Evolutionary conservation across 2,329 filamentous ascomycete species (phyloP).

Genomic region (Arthrinium puccinioides): DNA sequence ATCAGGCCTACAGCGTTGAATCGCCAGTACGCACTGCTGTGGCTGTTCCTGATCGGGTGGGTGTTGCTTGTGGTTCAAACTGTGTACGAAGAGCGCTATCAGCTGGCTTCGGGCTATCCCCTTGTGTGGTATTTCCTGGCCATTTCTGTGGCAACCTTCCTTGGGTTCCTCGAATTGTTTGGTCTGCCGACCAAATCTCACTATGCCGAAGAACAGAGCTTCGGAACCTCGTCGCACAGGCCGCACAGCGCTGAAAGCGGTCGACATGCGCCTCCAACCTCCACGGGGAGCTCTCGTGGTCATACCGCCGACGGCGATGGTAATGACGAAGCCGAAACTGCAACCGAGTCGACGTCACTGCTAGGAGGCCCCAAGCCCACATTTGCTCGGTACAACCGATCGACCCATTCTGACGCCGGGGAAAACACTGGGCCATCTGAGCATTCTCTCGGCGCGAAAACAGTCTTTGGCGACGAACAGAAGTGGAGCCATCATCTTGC

Average conservation of each 20-base stretch:
- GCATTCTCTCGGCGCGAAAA: conserved; percentile 1
- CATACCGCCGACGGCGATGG: conserved; percentile 17
- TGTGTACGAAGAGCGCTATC: conserved; percentile 52
- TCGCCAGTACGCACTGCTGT: conserved; percentile 68
- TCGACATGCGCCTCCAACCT: conserved; percentile 21
- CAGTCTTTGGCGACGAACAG: conserved; percentile 54
- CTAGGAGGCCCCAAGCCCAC: conserved; percentile 26
- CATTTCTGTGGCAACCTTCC: conserved; percentile 62
- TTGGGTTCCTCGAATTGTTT: conserved; percentile 74
- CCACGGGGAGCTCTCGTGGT: conserved; percentile 6
- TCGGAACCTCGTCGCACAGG: conserved; percentile 25
- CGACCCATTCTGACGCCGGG: conserved; percentile 32
- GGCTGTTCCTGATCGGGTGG: conserved; percentile 67
- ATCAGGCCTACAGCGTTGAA: conserved; percentile 78
- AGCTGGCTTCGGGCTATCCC: conserved; percentile 52
- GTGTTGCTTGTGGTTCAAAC: conserved; percentile 62
- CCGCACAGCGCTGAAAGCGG: conserved; percentile 33
- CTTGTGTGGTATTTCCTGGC: conserved; percentile 69
- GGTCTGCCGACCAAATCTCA: conserved; percentile 59
- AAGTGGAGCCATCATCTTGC: conserved; percentile 75
- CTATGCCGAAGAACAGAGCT: conserved; percentile 39
- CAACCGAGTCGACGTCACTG: conserved; percentile 50
- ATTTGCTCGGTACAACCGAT: conserved; percentile 36
- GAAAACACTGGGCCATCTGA: conserved; percentile 41
- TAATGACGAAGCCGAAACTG: conserved; percentile 25